Conservation (phyloP, 192 early-diverging fungal species). For the Mortierella claussenii region DNA sequence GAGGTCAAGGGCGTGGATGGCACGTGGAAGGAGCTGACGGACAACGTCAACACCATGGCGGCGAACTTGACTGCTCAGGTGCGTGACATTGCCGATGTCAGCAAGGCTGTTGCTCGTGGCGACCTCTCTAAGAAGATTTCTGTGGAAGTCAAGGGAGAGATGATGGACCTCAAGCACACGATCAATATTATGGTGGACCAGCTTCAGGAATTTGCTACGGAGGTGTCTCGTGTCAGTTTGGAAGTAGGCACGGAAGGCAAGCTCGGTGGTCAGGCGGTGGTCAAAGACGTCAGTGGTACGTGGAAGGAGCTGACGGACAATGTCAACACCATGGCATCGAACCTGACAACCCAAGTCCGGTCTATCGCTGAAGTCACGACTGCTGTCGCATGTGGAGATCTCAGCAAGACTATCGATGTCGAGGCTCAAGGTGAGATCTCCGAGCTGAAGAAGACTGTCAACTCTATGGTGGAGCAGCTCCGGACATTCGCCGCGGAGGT, state of each 20-base stretch:
- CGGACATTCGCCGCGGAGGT: constrained; percentile 69
- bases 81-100: not conserved
- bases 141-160: not conserved
- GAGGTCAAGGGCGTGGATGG: not conserved
- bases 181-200: not conserved
- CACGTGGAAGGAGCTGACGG: not conserved
- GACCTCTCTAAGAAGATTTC: not conserved
- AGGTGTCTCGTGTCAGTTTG: not conserved
- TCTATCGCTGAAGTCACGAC: not conserved
- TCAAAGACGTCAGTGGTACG: not conserved
- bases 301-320: not conserved
- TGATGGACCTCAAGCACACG: not conserved
- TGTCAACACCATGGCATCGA: not conserved
- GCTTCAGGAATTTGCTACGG: not conserved
- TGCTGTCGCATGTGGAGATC: not conserved
- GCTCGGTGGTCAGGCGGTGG: not conserved
- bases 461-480: constrained; percentile 62
- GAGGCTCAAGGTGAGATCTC: not conserved
- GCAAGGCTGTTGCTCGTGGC: not conserved
- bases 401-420: not conserved
- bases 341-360: not conserved
- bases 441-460: not conserved
- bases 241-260: not conserved
- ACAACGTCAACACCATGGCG: not conserved
- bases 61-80: not conserved